Conservation (phyloP, 768 basidiomycete genomes). For the Daedalea quercina region DNA sequence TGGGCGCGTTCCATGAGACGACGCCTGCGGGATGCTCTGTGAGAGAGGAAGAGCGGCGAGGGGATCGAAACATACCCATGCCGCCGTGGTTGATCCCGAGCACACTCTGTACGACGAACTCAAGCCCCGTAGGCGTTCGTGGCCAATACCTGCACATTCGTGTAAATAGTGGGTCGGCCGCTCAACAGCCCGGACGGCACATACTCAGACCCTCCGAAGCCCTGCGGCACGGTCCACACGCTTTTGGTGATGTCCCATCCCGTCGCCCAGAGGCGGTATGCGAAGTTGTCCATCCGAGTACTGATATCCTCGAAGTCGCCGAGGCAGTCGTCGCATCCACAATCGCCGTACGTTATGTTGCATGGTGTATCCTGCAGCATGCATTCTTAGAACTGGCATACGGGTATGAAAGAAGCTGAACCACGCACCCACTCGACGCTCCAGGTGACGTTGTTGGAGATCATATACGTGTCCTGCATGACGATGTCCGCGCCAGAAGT, state of each 20-base stretch:
- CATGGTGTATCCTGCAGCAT: constrained; percentile 39
- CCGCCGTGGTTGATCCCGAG: constrained; percentile 69
- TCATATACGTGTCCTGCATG: constrained; percentile 58
- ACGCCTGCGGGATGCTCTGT: constrained; percentile 14
- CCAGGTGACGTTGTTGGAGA: constrained; percentile 56
- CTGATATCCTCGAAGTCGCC: constrained; percentile 66
- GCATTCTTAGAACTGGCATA: not conserved
- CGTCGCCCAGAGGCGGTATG: constrained; percentile 48
- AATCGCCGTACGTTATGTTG: constrained; percentile 61
- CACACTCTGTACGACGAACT: constrained; percentile 60
- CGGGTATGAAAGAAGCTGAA: not conserved
- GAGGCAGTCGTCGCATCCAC: constrained; percentile 68
- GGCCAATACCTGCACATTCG: constrained; percentile 52
- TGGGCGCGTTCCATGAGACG: constrained; percentile 38
- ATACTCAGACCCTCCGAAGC: constrained; percentile 49
- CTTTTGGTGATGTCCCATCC: constrained; percentile 66
- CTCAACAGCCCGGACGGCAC: constrained; percentile 7
- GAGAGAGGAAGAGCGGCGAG: constrained; percentile 15
- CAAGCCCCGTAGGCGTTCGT: constrained; percentile 58
- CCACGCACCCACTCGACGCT: constrained; percentile 43
- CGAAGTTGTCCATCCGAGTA: constrained; percentile 59
- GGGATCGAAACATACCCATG: constrained; percentile 28
- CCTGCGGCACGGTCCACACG: constrained; percentile 79
- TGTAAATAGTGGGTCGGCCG: too few relatives aligned
- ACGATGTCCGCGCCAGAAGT: constrained; percentile 62